phyloP scores from a whole-genome alignment of 1,284 basidiomycete species.

The Puccinia brachypodii region DNA sequence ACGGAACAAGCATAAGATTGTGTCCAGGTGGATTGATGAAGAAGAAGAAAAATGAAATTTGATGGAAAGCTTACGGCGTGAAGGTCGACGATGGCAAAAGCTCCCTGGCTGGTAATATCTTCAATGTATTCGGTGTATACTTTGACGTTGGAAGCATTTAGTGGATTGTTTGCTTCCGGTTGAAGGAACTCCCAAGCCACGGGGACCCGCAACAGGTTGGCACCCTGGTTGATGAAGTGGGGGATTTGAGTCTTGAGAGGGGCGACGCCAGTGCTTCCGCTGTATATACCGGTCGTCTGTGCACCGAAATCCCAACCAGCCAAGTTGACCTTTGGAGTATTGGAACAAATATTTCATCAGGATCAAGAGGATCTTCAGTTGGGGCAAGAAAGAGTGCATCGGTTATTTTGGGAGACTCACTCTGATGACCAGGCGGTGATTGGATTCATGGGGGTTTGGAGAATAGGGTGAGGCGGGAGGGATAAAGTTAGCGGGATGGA shows the following conservation, averaged over 20 bases:
- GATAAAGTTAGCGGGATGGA: not conserved
- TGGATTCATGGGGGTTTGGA: too few relatives aligned
- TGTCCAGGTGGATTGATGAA: not conserved
- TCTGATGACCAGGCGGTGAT: too few relatives aligned
- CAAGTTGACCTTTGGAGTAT: constrained; percentile 30
- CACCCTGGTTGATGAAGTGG: constrained; percentile 17
- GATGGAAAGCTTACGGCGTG: constrained; percentile 2
- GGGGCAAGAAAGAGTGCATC: not conserved
- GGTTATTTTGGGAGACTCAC: not conserved
- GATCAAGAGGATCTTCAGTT: not conserved
- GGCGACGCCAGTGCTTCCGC: not conserved
- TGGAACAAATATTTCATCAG: not conserved
- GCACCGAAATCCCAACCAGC: constrained; percentile 35
- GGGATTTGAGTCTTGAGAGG: constrained; percentile 19
- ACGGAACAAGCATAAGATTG: not conserved
- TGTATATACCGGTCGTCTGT: not conserved
- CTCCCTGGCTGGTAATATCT: not conserved
- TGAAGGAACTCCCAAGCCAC: constrained; percentile 26
- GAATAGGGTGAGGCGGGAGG: not conserved
- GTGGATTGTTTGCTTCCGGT: not conserved
- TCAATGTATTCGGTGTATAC: not conserved
- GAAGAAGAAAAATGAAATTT: not conserved
- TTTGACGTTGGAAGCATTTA: not conserved
- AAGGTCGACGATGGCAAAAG: constrained; percentile 23
- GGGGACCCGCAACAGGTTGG: constrained; percentile 23